Evolutionary conservation across 306 rosid genomes (phyloP), one percentile per base, ranked within the genome.

Genomic region (Vigna mungo): DNA sequence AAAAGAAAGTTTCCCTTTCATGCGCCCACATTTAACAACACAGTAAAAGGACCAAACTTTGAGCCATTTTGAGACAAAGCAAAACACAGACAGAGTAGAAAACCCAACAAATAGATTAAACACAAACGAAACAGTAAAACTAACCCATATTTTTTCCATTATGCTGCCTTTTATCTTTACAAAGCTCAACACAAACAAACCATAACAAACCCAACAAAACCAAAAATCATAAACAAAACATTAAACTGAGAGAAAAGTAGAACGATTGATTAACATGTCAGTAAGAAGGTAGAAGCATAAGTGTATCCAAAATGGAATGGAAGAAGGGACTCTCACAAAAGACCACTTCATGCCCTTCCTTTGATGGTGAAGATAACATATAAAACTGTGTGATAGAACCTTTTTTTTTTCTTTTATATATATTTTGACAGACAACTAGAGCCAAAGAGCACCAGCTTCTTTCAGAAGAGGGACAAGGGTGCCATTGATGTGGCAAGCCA

Each of bases 391-490:
- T 32, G 6, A 32, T 32, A 20, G 60, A 58, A 34, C 34, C 11
- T 1, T 2, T 46, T 59, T 18, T 15, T 21, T 11, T n/a, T 4
- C 7, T 7, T 21, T 1, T 21, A 16, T 16, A 15, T 39, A 37
- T 37, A 18, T 54, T 41, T 41, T 9, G 46, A 41, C 10, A 9
- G 46, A 41, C 10, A 11, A 52, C 58, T 52, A 52, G 48, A 94
- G 98, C 97, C 98, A 94, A 25, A 94, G 90, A 41, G 98, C 98
- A 12, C 98, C 98, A 0, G 98, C 98, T 84, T 94, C 90, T 86
- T 94, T 94, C 73, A 94, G 97, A 44, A 94, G 98, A 47, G 98
- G 98, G 23, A 94, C 98, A 4, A 94, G 87, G 7, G 92, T 58
- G 60, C 97, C 98, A 63, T 92, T 94, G 37, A 94, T 94, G 55